Evolutionary conservation across 768 basidiomycete genomes (phyloP).

Genomic region (Epithele typhae): DNA sequence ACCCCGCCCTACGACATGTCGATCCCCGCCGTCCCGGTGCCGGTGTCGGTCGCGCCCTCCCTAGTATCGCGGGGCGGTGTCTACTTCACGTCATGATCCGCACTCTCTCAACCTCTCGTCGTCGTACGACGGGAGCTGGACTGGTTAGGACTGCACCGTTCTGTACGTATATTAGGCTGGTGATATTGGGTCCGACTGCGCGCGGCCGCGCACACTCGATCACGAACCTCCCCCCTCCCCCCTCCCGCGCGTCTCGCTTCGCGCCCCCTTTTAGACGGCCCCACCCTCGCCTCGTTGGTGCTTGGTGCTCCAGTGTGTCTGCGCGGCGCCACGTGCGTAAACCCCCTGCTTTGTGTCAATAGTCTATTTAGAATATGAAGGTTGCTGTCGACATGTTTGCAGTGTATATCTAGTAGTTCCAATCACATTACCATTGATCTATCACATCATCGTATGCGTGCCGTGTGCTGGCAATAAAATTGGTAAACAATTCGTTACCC

Average conservation of each 20-base stretch:
- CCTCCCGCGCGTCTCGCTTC: background rate
- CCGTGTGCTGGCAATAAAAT: too few relatives aligned
- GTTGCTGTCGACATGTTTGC: slow-evolving; percentile 3
- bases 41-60: background rate
- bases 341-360: background rate
- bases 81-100: slow-evolving; percentile 16
- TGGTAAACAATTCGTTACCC: too few relatives aligned
- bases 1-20: slow-evolving; percentile 13
- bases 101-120: too few relatives aligned
- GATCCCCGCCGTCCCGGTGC: slow-evolving; percentile 1
- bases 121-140: too few relatives aligned
- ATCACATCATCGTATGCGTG: too few relatives aligned
- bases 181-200: slow-evolving; percentile 4
- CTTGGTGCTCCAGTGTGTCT: background rate
- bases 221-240: background rate
- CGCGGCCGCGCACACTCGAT: background rate
- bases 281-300: too few relatives aligned
- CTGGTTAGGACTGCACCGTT: background rate
- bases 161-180: slow-evolving; percentile 2
- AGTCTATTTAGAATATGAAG: slow-evolving; percentile 10
- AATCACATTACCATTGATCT: too few relatives aligned
- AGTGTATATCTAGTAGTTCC: slow-evolving; percentile 11
- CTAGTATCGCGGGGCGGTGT: slow-evolving; percentile 4
- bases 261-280: background rate
- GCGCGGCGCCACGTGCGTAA: background rate